These are phyloP conservation scores for Acanthamoeba triangularis DNA, from an alignment of 208 protist genomes.

Conservation along the genomic window DNA sequence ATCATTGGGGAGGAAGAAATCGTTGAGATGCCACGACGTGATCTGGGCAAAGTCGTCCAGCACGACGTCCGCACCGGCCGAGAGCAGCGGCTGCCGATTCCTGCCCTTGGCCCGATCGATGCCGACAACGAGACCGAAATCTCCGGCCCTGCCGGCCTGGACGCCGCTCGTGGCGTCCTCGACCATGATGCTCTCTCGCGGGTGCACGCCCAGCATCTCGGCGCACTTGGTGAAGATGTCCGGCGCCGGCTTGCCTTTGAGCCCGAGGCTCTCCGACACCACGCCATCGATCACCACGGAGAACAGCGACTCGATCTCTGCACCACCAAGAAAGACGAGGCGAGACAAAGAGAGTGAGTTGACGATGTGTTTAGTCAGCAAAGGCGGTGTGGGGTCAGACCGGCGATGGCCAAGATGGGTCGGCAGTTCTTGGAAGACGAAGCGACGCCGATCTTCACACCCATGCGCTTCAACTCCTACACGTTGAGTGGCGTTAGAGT, in stretches of 20 bases:
- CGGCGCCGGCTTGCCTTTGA: slow-evolving; percentile 70
- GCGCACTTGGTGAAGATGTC: slow-evolving; percentile 69
- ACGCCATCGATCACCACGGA: slow-evolving; percentile 57
- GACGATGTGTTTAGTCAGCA: background rate
- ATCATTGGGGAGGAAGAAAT: slow-evolving; percentile 71
- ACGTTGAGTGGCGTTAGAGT: too few relatives aligned
- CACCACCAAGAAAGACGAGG: background rate
- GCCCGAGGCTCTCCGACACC: slow-evolving; percentile 33
- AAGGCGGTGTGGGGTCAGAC: background rate
- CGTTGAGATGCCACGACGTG: slow-evolving; percentile 64
- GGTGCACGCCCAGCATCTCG: slow-evolving; percentile 61
- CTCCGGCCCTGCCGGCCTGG: slow-evolving; percentile 29
- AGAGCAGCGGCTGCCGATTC: slow-evolving; percentile 34
- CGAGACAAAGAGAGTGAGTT: background rate
- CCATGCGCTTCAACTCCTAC: slow-evolving; percentile 54
- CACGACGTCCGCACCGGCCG: slow-evolving; percentile 65
- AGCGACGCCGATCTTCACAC: slow-evolving; percentile 69
- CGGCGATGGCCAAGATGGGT: slow-evolving; percentile 8
- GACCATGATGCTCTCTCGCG: slow-evolving; percentile 61
- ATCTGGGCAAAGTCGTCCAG: slow-evolving; percentile 71
- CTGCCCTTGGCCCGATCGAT: slow-evolving; percentile 32
- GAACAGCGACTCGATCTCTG: slow-evolving; percentile 62
- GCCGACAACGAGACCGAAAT: slow-evolving; percentile 70
- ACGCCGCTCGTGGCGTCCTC: slow-evolving; percentile 71
- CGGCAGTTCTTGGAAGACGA: slow-evolving; percentile 72